Conservation (phyloP, 2,329 filamentous ascomycete species). For the Ascochyta lentis region DNA sequence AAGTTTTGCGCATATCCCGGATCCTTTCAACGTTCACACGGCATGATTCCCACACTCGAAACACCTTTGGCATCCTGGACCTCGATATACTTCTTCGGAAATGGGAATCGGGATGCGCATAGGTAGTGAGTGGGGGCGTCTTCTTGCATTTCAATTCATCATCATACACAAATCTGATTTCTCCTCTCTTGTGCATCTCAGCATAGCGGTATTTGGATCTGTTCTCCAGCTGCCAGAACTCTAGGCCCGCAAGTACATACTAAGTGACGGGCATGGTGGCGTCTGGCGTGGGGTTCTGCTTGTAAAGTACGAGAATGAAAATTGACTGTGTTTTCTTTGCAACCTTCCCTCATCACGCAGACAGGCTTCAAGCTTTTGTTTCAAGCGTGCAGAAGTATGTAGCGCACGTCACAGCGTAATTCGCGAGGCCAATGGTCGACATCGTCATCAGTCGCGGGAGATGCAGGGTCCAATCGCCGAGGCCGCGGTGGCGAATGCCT, state of each 20-base stretch:
- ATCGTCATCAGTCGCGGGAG: slow-evolving; percentile 25
- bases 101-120: slow-evolving; percentile 19
- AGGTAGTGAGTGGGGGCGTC: slow-evolving; percentile 41
- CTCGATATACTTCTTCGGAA: slow-evolving; percentile 19
- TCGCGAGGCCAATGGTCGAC: not conserved
- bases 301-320: slow-evolving; percentile 36
- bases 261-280: slow-evolving; percentile 7
- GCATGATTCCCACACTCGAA: slow-evolving; percentile 32
- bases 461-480: slow-evolving; percentile 17
- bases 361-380: not conserved
- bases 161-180: slow-evolving; percentile 4
- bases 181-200: slow-evolving; percentile 19
- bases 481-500: slow-evolving; percentile 26
- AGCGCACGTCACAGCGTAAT: not conserved
- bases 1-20: slow-evolving; percentile 30
- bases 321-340: not conserved
- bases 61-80: slow-evolving; percentile 31
- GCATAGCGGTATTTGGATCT: slow-evolving; percentile 39
- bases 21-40: slow-evolving; percentile 35
- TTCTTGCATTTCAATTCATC: slow-evolving; percentile 25
- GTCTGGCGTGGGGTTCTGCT: slow-evolving; percentile 11
- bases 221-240: slow-evolving; percentile 9
- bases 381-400: not conserved
- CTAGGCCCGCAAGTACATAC: slow-evolving; percentile 25
- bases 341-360: not conserved